Percentiles rank a stretch among this genome's conserved stretches.
Evolutionary conservation across 192 early-diverging fungal genomes (phyloP).

Genomic region (Funneliformis geosporum): DNA sequence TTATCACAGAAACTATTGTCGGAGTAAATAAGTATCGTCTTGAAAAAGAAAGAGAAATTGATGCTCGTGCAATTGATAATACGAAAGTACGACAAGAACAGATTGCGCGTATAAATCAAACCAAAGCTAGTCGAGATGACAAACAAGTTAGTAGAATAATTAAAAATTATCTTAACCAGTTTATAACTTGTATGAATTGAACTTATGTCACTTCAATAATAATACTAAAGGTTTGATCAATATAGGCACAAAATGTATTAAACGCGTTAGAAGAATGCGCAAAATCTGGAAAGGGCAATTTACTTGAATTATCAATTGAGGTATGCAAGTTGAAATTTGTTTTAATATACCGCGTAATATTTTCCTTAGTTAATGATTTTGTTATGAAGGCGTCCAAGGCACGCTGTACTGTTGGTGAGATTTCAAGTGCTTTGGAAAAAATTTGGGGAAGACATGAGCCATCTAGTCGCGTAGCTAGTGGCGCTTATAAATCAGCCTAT

Average conservation of each 20-base stretch:
- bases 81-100: slow-evolving; percentile 66
- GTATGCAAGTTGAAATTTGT: slow-evolving; percentile 33
- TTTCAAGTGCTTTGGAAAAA: slow-evolving; percentile 78
- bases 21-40: slow-evolving; percentile 89
- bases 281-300: slow-evolving; percentile 65
- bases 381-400: slow-evolving; percentile 63
- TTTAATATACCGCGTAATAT: not conserved
- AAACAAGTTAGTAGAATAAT: slow-evolving; percentile 40
- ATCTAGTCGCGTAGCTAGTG: slow-evolving; percentile 76
- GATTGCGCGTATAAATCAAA: slow-evolving; percentile 61
- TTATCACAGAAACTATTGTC: slow-evolving; percentile 72
- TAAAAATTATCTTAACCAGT: not conserved
- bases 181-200: not conserved
- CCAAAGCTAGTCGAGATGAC: slow-evolving; percentile 58
- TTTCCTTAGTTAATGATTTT: not conserved
- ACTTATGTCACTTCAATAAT: not conserved
- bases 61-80: slow-evolving; percentile 85
- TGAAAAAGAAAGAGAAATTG: slow-evolving; percentile 62
- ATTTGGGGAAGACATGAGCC: slow-evolving; percentile 85
- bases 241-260: slow-evolving; percentile 53
- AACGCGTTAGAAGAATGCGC: slow-evolving; percentile 71
- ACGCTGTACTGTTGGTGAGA: slow-evolving; percentile 86
- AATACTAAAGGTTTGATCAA: not conserved
- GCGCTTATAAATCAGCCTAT: slow-evolving; percentile 85
- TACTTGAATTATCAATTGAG: slow-evolving; percentile 73